Evolutionary conservation across 2,329 filamentous ascomycete genomes (phyloP).

Genomic region (Zopfia rhizophila): DNA sequence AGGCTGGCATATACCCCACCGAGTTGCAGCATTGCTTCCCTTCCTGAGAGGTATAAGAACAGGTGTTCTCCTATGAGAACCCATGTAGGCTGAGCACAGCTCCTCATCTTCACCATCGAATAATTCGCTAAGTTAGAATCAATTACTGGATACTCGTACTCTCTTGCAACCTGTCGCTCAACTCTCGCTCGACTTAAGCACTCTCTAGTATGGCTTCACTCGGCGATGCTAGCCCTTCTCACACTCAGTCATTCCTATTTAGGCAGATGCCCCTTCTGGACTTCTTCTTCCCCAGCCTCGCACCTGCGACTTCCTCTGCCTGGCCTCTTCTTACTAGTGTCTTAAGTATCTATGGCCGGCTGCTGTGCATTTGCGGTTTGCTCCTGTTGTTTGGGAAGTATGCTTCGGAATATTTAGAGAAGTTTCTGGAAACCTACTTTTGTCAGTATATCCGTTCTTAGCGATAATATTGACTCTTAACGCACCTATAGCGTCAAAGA

Average conservation of each 20-base stretch:
- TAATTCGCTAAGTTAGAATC: too few species aligned
- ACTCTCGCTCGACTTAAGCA: constrained; percentile 8
- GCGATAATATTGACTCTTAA: constrained; percentile 10
- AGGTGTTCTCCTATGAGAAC: constrained; percentile 9
- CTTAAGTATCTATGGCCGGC: constrained; percentile 15
- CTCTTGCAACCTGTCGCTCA: constrained; percentile 6
- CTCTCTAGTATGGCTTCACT: constrained; percentile 19
- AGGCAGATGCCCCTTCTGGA: constrained; percentile 18
- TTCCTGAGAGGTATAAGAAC: constrained; percentile 15
- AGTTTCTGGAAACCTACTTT: constrained; percentile 22
- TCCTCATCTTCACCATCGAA: too few species aligned
- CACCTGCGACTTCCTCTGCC: constrained; percentile 13
- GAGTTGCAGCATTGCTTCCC: background rate
- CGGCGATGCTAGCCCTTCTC: constrained; percentile 13
- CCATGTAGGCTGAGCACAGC: constrained; percentile 1
- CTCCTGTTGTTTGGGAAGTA: constrained; percentile 23
- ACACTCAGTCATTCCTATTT: constrained; percentile 16
- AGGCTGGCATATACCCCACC: background rate
- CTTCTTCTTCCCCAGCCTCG: constrained; percentile 21
- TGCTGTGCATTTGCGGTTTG: constrained; percentile 19
- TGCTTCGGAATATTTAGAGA: constrained; percentile 17
- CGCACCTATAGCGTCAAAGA: constrained; percentile 16
- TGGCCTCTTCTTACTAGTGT: constrained; percentile 18
- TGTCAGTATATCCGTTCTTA: constrained; percentile 16
- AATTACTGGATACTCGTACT: constrained; percentile 4